Percentiles rank a stretch among this genome's conserved stretches.
Evolutionary conservation across 805 yeast species (phyloP).

Genomic region (Candida ponderosae): DNA sequence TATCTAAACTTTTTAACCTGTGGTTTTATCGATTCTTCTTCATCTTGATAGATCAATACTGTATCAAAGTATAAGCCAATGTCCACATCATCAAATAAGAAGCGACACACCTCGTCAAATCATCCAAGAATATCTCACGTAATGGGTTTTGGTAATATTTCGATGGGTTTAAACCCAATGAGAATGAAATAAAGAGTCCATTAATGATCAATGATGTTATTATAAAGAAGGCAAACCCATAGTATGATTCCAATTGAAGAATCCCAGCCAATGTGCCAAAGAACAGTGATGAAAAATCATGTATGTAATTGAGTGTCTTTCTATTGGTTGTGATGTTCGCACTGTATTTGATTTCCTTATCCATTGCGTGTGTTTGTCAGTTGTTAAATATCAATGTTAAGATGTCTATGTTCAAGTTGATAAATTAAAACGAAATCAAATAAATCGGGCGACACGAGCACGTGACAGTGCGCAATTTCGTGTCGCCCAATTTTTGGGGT

Average conservation of each 20-base stretch:
- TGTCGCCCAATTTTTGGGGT: no score
- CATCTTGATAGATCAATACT: no score
- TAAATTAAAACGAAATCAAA: not conserved
- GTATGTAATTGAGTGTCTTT: constrained; percentile 6
- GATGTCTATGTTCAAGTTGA: no score
- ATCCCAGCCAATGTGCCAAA: constrained; percentile 17
- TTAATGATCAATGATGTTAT: constrained; percentile 3
- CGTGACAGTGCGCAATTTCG: no score
- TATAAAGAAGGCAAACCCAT: constrained; percentile 15
- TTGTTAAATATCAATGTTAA: no score
- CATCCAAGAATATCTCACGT: constrained; percentile 7
- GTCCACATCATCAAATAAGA: constrained; percentile 19
- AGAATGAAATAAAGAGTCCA: constrained; percentile 4
- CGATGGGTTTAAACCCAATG: constrained; percentile 3
- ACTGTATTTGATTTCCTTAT: no score
- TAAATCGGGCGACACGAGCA: no score
- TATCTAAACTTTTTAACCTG: no score
- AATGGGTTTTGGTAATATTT: constrained; percentile 10
- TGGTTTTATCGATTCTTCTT: no score
- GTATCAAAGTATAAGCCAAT: constrained; percentile 18
- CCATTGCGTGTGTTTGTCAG: not conserved
- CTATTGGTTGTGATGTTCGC: not conserved
- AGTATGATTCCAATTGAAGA: constrained; percentile 14
- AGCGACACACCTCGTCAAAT: constrained; percentile 10
- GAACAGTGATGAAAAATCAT: constrained; percentile 16